phyloP scores from a whole-genome alignment of 2,329 filamentous ascomycete species.

The Aspergillus uvarum region DNA sequence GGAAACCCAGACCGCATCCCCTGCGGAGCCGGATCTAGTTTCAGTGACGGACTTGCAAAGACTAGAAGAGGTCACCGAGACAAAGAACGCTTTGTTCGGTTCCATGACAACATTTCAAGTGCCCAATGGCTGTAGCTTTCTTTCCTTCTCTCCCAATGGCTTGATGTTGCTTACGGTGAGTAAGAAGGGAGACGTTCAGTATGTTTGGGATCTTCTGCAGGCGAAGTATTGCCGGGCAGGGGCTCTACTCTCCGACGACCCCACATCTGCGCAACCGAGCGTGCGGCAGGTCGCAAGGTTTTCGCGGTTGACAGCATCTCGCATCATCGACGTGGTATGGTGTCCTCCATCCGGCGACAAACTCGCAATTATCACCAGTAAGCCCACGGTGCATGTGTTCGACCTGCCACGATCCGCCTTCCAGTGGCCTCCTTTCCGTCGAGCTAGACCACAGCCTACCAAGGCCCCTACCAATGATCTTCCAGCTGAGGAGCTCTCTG shows the following conservation, averaged over 20 bases:
- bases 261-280: conserved; percentile 30
- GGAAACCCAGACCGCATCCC: conserved; percentile 35
- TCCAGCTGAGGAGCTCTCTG: conserved; percentile 49
- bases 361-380: conserved; percentile 85
- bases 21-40: conserved; percentile 45
- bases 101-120: conserved; percentile 49
- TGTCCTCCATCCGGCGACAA: conserved; percentile 76
- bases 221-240: conserved; percentile 44
- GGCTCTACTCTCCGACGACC: conserved; percentile 39
- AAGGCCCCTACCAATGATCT: conserved; percentile 44
- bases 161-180: conserved; percentile 50
- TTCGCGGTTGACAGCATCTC: conserved; percentile 85
- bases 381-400: conserved; percentile 91
- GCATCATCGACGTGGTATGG: conserved; percentile 89
- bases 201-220: conserved; percentile 53
- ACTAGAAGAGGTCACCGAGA: conserved; percentile 42
- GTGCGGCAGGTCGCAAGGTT: conserved; percentile 87
- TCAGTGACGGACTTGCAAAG: conserved; percentile 48
- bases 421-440: conserved; percentile 74
- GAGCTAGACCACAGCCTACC: conserved; percentile 44
- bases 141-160: conserved; percentile 50
- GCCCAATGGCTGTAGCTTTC: conserved; percentile 50
- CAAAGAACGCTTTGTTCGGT: conserved; percentile 33
- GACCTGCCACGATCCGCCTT: conserved; percentile 81
- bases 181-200: conserved; percentile 51